phyloP scores from a whole-genome alignment of 345 rosid species.

The Brassica nigra region DNA sequence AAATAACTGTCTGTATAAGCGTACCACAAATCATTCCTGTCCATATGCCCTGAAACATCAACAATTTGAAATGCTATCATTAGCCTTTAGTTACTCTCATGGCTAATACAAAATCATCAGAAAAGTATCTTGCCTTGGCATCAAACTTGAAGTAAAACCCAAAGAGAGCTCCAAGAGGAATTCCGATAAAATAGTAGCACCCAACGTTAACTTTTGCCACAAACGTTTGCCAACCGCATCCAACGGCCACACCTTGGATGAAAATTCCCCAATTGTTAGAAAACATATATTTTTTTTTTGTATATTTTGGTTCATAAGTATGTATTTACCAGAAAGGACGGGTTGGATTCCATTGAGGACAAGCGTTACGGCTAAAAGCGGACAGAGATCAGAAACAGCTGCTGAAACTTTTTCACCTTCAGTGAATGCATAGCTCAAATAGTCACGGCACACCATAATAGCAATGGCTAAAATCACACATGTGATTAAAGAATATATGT shows the following conservation, averaged over 20 bases:
- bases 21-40: constrained; percentile 73
- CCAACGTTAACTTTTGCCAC: constrained; percentile 79
- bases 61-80: background rate
- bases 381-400: constrained; percentile 74
- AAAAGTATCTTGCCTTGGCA: constrained; percentile 53
- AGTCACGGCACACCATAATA: constrained; percentile 46
- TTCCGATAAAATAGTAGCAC: constrained; percentile 66
- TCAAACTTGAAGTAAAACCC: constrained; percentile 71
- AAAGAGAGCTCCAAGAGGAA: constrained; percentile 63
- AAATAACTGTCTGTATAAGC: constrained; percentile 57
- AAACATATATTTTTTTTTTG: background rate
- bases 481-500: constrained; percentile 47
- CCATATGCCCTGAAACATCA: constrained; percentile 65
- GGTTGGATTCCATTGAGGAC: constrained; percentile 76
- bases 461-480: constrained; percentile 41
- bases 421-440: constrained; percentile 68
- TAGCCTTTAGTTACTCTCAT: background rate
- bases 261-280: background rate
- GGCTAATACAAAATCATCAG: background rate
- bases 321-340: constrained; percentile 63
- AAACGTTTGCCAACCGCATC: constrained; percentile 82
- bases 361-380: constrained; percentile 63
- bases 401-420: constrained; percentile 61
- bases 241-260: constrained; percentile 72
- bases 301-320: background rate